These are phyloP conservation scores for Tieghemiomyces parasiticus DNA, from an alignment of 192 early-diverging fungal species.

Conservation along the genomic window DNA sequence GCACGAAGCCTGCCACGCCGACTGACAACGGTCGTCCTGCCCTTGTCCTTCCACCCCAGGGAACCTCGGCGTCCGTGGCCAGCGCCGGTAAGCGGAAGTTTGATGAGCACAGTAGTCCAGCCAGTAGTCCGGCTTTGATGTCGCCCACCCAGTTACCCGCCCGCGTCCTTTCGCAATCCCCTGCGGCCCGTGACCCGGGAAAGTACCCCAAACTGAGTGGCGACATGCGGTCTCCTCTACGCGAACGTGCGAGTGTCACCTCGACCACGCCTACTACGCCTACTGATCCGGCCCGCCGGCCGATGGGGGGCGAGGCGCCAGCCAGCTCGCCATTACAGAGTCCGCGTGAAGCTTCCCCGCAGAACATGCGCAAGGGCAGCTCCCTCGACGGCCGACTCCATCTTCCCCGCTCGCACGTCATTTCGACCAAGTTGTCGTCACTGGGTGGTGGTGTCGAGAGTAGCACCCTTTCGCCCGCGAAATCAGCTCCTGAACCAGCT, in stretches of 20 bases:
- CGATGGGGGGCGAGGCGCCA: neutral
- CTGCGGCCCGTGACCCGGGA: neutral
- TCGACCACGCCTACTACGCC: neutral
- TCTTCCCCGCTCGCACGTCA: slow-evolving; percentile 4
- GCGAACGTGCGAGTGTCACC: neutral
- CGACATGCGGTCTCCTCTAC: neutral
- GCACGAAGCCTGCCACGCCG: too few species aligned
- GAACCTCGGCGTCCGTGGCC: too few species aligned
- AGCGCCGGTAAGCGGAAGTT: slow-evolving; percentile 2
- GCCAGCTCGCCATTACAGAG: neutral
- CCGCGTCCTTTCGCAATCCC: slow-evolving; percentile 1
- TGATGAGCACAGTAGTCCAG: neutral
- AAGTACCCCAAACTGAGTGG: neutral
- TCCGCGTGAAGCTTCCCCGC: neutral
- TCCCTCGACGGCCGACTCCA: slow-evolving; percentile 1
- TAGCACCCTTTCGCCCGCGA: neutral
- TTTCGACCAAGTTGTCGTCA: slow-evolving; percentile 3
- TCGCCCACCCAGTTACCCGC: neutral
- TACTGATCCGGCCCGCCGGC: neutral
- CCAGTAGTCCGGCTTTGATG: neutral
- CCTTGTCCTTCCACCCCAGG: too few species aligned
- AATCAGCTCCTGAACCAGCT: neutral
- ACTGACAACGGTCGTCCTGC: too few species aligned
- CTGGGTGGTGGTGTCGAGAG: neutral
- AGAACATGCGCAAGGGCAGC: slow-evolving; percentile 2